Conservation (phyloP, 2,329 filamentous ascomycete species). For the Diaporthe helianthi region DNA sequence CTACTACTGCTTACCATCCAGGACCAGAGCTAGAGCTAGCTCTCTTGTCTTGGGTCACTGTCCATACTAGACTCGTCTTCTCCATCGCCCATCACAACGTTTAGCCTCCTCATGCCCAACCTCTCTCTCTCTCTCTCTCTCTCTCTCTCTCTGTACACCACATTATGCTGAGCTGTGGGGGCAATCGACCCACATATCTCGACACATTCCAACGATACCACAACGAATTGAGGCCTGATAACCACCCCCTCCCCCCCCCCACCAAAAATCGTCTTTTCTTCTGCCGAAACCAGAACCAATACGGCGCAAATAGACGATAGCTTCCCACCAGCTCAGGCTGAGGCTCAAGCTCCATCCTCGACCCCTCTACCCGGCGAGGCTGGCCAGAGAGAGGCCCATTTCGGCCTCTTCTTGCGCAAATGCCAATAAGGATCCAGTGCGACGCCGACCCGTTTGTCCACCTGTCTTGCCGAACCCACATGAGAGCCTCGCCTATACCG, state of each 20-base stretch:
- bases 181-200: conserved; percentile 4
- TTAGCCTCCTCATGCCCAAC: not conserved
- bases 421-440: conserved; percentile 1
- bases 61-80: conserved; percentile 1
- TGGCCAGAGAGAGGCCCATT: not conserved
- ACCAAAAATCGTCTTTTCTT: not conserved
- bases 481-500: conserved; percentile 14
- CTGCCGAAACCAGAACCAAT: not conserved
- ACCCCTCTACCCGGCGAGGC: not conserved
- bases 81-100: not conserved
- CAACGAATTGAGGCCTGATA: too few relatives aligned
- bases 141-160: not conserved
- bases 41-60: conserved; percentile 4
- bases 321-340: not conserved
- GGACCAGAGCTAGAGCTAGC: conserved; percentile 21
- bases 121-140: not conserved
- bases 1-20: not conserved
- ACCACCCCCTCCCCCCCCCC: too few relatives aligned
- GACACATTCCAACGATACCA: conserved; percentile 1
- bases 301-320: not conserved
- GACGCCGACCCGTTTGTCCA: conserved; percentile 13
- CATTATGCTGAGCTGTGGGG: conserved; percentile 8
- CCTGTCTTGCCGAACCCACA: conserved; percentile 10
- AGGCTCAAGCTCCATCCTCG: not conserved
- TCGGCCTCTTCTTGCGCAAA: not conserved